Evolutionary conservation across 371 early-diverging fungal species (phyloP), one percentile per base, ranked within the genome.

Genomic region (Rhizopus arrhizus): DNA sequence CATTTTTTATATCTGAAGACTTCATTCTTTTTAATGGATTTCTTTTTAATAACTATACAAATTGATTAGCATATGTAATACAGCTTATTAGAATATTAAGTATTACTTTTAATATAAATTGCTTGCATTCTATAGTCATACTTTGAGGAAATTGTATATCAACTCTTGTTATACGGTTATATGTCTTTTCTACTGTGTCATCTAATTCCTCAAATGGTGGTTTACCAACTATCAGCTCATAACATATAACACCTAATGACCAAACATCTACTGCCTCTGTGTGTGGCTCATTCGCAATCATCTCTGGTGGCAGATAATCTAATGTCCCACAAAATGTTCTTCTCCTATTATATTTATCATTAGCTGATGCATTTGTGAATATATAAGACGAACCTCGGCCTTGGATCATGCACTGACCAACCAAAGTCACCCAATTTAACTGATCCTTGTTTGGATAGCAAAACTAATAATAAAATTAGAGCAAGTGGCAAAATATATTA

Each of bases 351-450:
- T 36, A n/a, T 8, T 32, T n/a, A 32, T 42, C 32, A 42, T 13
- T 22, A 8, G n/a, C 32, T 35, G 7, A 32, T 11, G 8, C 12
- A 65, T 65, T 77, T 40, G 8, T 40, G 1, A 10, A 7, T 2
- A 40, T 10, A 12, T 40, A 7, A 40, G 40, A 40, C 40, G 12
- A 10, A 85, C 88, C 91, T 80, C 53, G 86, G 82, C 34, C 88
- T 87, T 31, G 92, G 94, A 56, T 98, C 93, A 66, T 95, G 95
- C 3, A 99, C 98, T 4, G 96, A 91, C 99, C 99, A 99, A 2
- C 99, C 99, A 85, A 99, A 99, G 75, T 99, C 99, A 12, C 95
- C 92, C 53, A 99, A 89, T 72, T 98, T 98, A 32, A 99, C 72
- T 54, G 90, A 84, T 10, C 93, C 95, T 45, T 95, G 82, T 4